Base-by-base conservation (phyloP, 345 rosid species). In the Lumnitzera racemosa region DNA sequence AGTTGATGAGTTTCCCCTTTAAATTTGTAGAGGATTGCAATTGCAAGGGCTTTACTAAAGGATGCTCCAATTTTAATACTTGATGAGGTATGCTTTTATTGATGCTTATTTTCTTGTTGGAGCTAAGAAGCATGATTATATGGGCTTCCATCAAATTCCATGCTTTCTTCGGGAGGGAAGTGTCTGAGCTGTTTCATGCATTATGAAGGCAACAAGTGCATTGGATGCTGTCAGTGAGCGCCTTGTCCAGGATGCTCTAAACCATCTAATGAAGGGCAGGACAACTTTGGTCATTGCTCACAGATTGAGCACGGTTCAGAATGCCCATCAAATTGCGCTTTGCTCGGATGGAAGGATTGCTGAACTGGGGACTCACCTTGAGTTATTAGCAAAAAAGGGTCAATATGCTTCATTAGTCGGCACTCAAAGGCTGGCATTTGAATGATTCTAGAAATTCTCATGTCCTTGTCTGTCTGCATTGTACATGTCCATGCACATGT, bases 221-320 rank as follows among this genome's bases (percentile, higher is more conserved):
- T 63, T 92, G 76, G 98, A 92, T 76, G 89, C 94, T 51, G 82
- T 82, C n/a, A 89, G 98, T 46, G 96, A 87, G 70, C 87, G 88
- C 14, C 80, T 89, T 56, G 94, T 87, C 36, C 96, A 92, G 79
- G 84, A 81, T 62, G 96, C 98, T 25, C 70, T 92, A 69, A 79
- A 78, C 76, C 89, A 75, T 60, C 81, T 85, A 57, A 85, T 92
- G 96, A 85, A 87, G 76, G 94, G 84, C 74, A 81, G 86, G 77
- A 92, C 90, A 53, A 81, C 94, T 2, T 66, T 92, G 80, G 96
- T 87, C 48, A 89, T 92, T 58, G 96, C 98, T 67, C 91, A 89
- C 76, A 80, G 96, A 69, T 72, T 92, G 68, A 92, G 96, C 80
- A 87, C 96, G 20, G 96, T 87, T 55, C 96, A 92, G 80, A 92